These are phyloP conservation scores for Passalora sequoiae DNA, from an alignment of 2,329 filamentous ascomycete species.

Conservation along the genomic window DNA sequence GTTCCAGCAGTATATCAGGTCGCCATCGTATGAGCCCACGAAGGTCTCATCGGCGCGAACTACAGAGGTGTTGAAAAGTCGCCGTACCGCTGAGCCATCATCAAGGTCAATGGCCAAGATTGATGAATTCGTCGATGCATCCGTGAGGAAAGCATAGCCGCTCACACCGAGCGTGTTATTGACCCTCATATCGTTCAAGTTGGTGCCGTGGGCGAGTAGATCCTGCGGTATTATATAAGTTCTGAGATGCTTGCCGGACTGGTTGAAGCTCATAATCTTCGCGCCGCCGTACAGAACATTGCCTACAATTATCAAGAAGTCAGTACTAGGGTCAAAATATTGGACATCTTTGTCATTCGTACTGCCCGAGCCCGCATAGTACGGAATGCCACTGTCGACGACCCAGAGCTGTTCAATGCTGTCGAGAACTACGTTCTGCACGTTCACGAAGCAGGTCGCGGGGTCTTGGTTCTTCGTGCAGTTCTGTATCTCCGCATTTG, in stretches of 20 bases:
- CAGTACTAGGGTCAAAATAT: too few species aligned
- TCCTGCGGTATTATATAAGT: slow-evolving; percentile 38
- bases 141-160: slow-evolving; percentile 41
- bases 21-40: slow-evolving; percentile 37
- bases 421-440: slow-evolving; percentile 43
- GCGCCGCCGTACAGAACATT: slow-evolving; percentile 34
- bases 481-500: slow-evolving; percentile 38
- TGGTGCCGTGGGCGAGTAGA: slow-evolving; percentile 34
- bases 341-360: too few species aligned
- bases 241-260: slow-evolving; percentile 31
- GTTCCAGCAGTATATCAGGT: slow-evolving; percentile 27
- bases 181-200: slow-evolving; percentile 42
- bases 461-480: slow-evolving; percentile 37
- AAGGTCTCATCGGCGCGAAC: slow-evolving; percentile 38
- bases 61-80: slow-evolving; percentile 38
- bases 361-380: slow-evolving; percentile 20
- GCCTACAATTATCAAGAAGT: too few species aligned
- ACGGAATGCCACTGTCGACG: slow-evolving; percentile 39
- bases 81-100: slow-evolving; percentile 33
- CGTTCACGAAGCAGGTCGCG: slow-evolving; percentile 43
- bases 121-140: slow-evolving; percentile 36
- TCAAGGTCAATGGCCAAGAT: slow-evolving; percentile 39
- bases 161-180: slow-evolving; percentile 40
- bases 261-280: slow-evolving; percentile 42
- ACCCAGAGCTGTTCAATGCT: slow-evolving; percentile 38